phyloP scores from a whole-genome alignment of 2,329 filamentous ascomycete genomes.

The Phialophora expanda region DNA sequence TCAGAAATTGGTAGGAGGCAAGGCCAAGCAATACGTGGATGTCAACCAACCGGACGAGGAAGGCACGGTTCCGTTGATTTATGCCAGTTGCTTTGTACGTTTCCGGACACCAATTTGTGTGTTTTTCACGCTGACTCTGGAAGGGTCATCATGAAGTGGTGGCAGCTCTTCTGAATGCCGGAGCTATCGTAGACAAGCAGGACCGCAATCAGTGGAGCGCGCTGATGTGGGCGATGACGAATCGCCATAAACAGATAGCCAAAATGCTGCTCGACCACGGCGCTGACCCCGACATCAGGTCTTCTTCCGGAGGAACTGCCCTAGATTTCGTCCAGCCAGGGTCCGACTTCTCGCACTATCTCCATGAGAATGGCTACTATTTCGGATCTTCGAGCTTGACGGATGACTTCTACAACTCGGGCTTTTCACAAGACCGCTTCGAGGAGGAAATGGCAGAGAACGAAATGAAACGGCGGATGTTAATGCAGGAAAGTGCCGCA shows the following conservation, averaged over 20 bases:
- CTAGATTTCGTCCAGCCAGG: conserved; percentile 95
- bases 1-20: conserved; percentile 73
- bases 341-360: conserved; percentile 94
- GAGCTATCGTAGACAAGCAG: conserved; percentile 87
- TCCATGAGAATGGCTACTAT: conserved; percentile 91
- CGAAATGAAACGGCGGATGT: conserved; percentile 84
- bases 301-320: conserved; percentile 88
- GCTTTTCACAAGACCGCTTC: conserved; percentile 89
- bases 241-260: conserved; percentile 92
- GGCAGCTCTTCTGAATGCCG: conserved; percentile 78
- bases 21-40: conserved; percentile 76
- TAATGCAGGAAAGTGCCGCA: conserved; percentile 99
- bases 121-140: conserved; percentile 6
- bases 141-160: conserved; percentile 87
- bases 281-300: conserved; percentile 94
- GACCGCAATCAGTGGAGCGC: conserved; percentile 97
- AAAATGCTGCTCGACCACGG: conserved; percentile 91
- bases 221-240: conserved; percentile 99
- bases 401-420: conserved; percentile 87
- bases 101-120: background rate
- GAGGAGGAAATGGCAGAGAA: conserved; percentile 98
- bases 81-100: conserved; percentile 83
- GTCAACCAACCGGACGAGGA: conserved; percentile 90
- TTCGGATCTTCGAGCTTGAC: conserved; percentile 48
- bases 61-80: conserved; percentile 93